phyloP scores from a whole-genome alignment of 1,284 basidiomycete genomes.

The Dichomitus squalens region DNA sequence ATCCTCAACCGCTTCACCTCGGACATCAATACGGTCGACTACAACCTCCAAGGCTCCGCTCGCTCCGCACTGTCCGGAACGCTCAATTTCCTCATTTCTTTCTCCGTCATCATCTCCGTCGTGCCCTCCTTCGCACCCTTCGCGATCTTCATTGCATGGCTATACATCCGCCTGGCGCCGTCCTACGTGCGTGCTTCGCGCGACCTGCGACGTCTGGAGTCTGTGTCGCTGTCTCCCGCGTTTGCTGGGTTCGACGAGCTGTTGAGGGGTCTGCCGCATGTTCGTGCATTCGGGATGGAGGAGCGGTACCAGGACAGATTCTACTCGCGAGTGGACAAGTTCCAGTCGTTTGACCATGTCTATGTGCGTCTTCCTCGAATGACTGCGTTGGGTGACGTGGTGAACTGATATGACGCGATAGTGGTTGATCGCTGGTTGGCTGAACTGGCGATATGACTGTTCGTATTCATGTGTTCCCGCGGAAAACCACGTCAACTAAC shows the following conservation, averaged over 20 bases:
- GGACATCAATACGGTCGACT: constrained; percentile 78
- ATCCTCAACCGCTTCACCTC: constrained; percentile 81
- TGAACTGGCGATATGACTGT: constrained; percentile 77
- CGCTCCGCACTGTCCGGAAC: constrained; percentile 56
- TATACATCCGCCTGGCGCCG: constrained; percentile 73
- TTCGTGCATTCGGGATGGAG: constrained; percentile 85
- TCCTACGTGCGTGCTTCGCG: constrained; percentile 70
- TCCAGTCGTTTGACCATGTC: constrained; percentile 72
- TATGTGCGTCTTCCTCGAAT: constrained; percentile 49
- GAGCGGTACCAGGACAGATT: constrained; percentile 72
- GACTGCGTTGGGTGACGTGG: background rate
- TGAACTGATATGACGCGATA: constrained; percentile 28
- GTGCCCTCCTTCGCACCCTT: constrained; percentile 73
- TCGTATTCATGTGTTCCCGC: constrained; percentile 20
- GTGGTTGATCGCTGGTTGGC: constrained; percentile 72
- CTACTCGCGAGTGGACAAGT: constrained; percentile 76
- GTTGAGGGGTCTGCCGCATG: constrained; percentile 73
- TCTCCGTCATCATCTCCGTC: constrained; percentile 62
- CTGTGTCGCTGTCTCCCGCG: constrained; percentile 66
- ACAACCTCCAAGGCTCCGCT: constrained; percentile 59
- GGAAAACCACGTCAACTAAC: background rate
- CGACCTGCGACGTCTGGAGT: constrained; percentile 74
- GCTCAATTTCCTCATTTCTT: constrained; percentile 67
- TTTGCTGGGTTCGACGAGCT: constrained; percentile 82
- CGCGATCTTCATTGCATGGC: constrained; percentile 67